Conservation (phyloP, 1,284 basidiomycete genomes). For the Agroathelia rolfsii region DNA sequence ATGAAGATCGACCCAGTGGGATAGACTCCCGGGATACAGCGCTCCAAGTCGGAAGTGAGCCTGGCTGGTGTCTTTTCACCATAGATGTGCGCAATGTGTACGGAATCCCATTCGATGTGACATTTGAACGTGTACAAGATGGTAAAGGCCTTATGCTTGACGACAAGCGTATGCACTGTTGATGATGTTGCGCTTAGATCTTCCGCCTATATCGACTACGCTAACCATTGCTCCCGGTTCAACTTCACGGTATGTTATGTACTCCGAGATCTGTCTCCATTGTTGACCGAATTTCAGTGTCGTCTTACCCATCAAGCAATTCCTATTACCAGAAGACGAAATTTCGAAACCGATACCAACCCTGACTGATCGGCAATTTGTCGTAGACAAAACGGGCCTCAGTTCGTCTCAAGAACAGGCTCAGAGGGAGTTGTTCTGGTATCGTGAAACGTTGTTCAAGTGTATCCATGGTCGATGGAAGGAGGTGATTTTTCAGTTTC, state of each 20-base stretch:
- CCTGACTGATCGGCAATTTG: slow-evolving; percentile 84
- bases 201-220: slow-evolving; percentile 33
- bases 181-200: slow-evolving; percentile 25
- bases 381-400: slow-evolving; percentile 68
- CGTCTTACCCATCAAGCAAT: slow-evolving; percentile 68
- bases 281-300: slow-evolving; percentile 39
- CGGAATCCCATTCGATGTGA: slow-evolving; percentile 81
- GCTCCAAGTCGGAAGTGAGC: slow-evolving; percentile 37
- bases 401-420: slow-evolving; percentile 47
- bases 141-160: slow-evolving; percentile 26
- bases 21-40: too few relatives aligned
- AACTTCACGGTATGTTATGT: slow-evolving; percentile 59
- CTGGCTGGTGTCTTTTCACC: slow-evolving; percentile 75
- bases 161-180: slow-evolving; percentile 4
- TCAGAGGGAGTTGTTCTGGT: slow-evolving; percentile 86
- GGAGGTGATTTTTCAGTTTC: too few relatives aligned
- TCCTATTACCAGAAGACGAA: slow-evolving; percentile 48
- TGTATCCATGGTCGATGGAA: slow-evolving; percentile 67
- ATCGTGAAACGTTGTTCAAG: slow-evolving; percentile 76
- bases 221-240: slow-evolving; percentile 75
- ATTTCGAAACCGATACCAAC: slow-evolving; percentile 69
- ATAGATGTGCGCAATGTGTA: slow-evolving; percentile 86
- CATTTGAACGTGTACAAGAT: slow-evolving; percentile 56
- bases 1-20: too few relatives aligned
- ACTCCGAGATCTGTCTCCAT: slow-evolving; percentile 1